phyloP scores from a whole-genome alignment of 1,284 basidiomycete species.

The Singerocomus inundabilis region DNA sequence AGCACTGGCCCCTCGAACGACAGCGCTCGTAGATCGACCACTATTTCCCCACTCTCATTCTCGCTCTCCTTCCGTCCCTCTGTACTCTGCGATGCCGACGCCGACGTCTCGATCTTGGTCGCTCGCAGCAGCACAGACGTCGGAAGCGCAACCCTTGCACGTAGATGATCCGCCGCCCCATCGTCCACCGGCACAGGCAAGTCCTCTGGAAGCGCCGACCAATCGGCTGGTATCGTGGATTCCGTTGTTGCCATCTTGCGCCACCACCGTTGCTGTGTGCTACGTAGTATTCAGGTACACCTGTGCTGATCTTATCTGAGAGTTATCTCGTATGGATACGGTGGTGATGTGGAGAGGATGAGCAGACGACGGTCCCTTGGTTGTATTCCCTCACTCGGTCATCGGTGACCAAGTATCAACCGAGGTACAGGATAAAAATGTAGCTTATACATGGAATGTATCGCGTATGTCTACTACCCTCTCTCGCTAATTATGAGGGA shows the following conservation, averaged over 20 bases:
- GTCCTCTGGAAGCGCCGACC: slow-evolving; percentile 14
- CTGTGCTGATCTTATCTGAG: too few relatives aligned
- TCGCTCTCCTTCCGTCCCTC: background rate
- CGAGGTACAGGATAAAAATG: too few relatives aligned
- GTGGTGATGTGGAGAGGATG: too few relatives aligned
- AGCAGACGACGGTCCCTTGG: too few relatives aligned
- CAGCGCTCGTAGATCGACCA: slow-evolving; percentile 12
- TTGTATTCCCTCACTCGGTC: too few relatives aligned
- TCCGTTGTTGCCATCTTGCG: background rate
- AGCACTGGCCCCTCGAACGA: slow-evolving; percentile 20
- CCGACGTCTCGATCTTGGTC: slow-evolving; percentile 1
- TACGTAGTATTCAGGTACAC: too few relatives aligned
- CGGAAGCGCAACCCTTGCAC: slow-evolving; percentile 1
- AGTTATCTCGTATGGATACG: background rate
- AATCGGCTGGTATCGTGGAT: slow-evolving; percentile 2
- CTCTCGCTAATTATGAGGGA: too few relatives aligned
- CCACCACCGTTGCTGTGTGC: too few relatives aligned
- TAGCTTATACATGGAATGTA: too few relatives aligned
- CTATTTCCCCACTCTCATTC: background rate
- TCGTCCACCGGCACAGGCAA: slow-evolving; percentile 18
- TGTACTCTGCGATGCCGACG: too few relatives aligned
- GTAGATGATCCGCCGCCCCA: slow-evolving; percentile 15
- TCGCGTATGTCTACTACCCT: too few relatives aligned
- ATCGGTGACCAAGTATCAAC: too few relatives aligned
- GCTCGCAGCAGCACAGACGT: slow-evolving; percentile 4